Conservation (phyloP, 495 filamentous ascomycete species). For the Lasiosphaeris hirsuta region DNA sequence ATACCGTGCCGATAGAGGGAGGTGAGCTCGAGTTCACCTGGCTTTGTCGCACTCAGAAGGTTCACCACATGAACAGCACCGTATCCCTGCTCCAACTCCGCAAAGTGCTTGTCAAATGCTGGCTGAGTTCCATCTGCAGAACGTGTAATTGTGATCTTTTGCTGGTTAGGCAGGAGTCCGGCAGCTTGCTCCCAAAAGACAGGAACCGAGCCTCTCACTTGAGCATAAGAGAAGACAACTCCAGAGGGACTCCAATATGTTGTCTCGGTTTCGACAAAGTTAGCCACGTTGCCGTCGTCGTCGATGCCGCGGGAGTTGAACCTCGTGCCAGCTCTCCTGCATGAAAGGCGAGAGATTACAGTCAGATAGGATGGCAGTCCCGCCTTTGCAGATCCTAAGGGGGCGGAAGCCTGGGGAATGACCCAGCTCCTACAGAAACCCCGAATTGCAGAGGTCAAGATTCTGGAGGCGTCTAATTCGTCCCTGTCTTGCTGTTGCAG, state of each 20-base stretch:
- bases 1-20: conserved; percentile 74
- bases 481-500: conserved; percentile 67
- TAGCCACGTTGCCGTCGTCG: conserved; percentile 94
- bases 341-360: conserved; percentile 87
- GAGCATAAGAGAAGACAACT: conserved; percentile 88
- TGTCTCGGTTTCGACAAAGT: conserved; percentile 69
- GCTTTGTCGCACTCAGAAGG: conserved; percentile 81
- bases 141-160: conserved; percentile 88
- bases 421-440: conserved; percentile 84
- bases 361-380: conserved; percentile 82
- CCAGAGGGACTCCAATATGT: conserved; percentile 70
- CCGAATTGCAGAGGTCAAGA: conserved; percentile 89
- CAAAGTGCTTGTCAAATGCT: conserved; percentile 93
- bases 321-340: conserved; percentile 84
- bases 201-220: conserved; percentile 87
- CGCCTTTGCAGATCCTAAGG: conserved; percentile 54
- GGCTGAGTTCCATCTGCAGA: conserved; percentile 89
- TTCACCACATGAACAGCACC: conserved; percentile 90
- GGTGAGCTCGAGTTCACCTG: conserved; percentile 78
- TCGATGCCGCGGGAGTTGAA: conserved; percentile 97
- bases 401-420: conserved; percentile 60
- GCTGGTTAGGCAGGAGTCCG: conserved; percentile 84
- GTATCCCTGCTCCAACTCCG: conserved; percentile 74
- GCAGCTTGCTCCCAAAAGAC: conserved; percentile 96
- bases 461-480: conserved; percentile 75